These are phyloP conservation scores for Rhizopus arrhizus DNA, from an alignment of 371 early-diverging fungal genomes.

Conservation along the genomic window DNA sequence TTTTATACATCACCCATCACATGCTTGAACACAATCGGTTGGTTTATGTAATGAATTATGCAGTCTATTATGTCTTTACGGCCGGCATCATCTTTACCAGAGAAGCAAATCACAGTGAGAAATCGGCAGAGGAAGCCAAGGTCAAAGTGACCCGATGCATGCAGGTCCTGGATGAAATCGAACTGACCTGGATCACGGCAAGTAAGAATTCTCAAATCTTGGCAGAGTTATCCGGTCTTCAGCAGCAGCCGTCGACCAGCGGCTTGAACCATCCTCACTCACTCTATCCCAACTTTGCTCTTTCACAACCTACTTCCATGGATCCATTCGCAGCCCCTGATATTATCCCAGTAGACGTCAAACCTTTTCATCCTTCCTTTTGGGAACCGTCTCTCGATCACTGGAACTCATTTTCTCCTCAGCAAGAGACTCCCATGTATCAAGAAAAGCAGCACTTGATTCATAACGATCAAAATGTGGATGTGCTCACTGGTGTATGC, in stretches of 20 bases:
- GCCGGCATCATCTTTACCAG: constrained; percentile 45
- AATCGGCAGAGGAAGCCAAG: constrained; percentile 19
- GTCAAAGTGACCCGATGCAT: constrained; percentile 35
- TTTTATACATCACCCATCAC: constrained; percentile 46
- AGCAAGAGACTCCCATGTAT: no score
- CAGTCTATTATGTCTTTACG: constrained; percentile 47
- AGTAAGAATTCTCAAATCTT: constrained; percentile 44
- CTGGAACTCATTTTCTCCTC: no score
- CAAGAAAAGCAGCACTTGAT: no score
- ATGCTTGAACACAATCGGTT: constrained; percentile 38
- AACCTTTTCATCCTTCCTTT: no score
- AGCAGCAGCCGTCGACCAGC: background rate
- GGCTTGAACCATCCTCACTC: no score
- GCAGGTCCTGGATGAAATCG: constrained; percentile 42
- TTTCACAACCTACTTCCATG: no score
- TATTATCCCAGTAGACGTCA: no score
- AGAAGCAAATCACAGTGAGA: constrained; percentile 16
- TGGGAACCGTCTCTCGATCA: no score
- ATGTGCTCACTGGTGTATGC: no score
- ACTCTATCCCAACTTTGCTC: no score
- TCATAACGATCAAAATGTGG: no score
- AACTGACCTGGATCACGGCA: constrained; percentile 40
- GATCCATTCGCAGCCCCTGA: no score
- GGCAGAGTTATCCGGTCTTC: constrained; percentile 47
- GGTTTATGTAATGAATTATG: constrained; percentile 38